A percentile compares a stretch with the other conserved stretches of the same genome.
Conservation (phyloP, 176 grass and related monocot genomes). For the Melocanna baccifera region DNA sequence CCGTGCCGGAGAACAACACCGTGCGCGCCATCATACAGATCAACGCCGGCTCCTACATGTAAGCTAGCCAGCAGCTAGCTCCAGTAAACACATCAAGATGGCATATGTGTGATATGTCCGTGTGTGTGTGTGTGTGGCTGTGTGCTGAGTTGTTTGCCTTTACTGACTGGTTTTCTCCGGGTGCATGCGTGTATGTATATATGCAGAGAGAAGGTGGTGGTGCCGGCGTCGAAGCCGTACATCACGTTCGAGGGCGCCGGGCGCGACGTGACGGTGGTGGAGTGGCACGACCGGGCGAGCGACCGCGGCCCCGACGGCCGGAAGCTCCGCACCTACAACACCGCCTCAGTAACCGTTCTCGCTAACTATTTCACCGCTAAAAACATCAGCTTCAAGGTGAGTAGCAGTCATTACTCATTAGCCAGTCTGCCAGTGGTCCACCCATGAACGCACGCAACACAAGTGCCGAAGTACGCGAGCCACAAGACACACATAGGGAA, state of each 20-base stretch:
- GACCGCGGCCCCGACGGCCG: constrained; percentile 80
- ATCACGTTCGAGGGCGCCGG: constrained; percentile 82
- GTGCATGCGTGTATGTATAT: too few relatives aligned
- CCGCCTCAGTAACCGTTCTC: constrained; percentile 88
- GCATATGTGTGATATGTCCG: not conserved
- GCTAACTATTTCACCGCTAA: constrained; percentile 95
- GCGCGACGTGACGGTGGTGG: constrained; percentile 69
- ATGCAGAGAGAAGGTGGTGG: constrained; percentile 89
- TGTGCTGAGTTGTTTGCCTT: not conserved
- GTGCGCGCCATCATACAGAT: constrained; percentile 68
- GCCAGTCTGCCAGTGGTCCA: too few relatives aligned
- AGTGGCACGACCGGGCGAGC: constrained; percentile 92
- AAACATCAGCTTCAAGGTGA: constrained; percentile 99
- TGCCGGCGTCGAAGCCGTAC: constrained; percentile 85
- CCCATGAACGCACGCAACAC: not conserved
- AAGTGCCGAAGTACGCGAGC: not conserved
- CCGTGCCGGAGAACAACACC: constrained; percentile 73
- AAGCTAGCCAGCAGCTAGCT: not conserved
- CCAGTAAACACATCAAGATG: not conserved
- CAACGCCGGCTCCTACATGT: constrained; percentile 84
- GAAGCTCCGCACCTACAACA: constrained; percentile 93
- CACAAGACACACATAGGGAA: constrained; percentile 28
- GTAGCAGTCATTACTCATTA: not conserved
- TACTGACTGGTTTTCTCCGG: not conserved
- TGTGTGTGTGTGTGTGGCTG: not conserved